Evolutionary conservation across 352 stramenopile species (phyloP), one percentile per base, ranked within the genome.

Genomic region (Achlya hypogyna): DNA sequence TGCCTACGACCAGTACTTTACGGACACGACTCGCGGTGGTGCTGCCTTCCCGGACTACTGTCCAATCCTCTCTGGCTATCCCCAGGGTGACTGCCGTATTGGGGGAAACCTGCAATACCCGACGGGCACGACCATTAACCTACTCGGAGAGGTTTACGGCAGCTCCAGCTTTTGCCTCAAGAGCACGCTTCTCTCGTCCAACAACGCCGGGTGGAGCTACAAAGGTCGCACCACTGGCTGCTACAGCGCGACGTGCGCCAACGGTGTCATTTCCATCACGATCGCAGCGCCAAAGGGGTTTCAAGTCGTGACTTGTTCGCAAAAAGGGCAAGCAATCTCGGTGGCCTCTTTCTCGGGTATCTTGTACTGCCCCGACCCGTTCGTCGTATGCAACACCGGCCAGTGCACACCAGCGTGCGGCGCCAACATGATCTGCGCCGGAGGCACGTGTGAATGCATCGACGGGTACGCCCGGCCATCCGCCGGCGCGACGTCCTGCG

Each of bases 1-100:
- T 4, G 27, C 53, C 4, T 54, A 75, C 23, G 84, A 81, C 53
- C 83, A 79, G 35, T 93, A 93, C 47, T 93, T 93, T 45, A 49
- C 47, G n/a, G 71, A 87, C 27, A 35, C 69, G 3, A 80, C 70
- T 0, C 73, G 77, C 12, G 85, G 83, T 38, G 82, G 81, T 9
- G 81, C 86, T 58, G 75, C 84, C 18, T 92, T 82, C 43, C 78
- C 83, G 0, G 83, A 94, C 67, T 94, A 77, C 59, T 94, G 83
- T 47, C 85, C 85, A 4, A 78, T 92, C 51, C 90, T 91, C 47
- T 76, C 82, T 34, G 85, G 82, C 43, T 91, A 83, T 63, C 68
- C 72, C 9, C 74, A 74, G 25, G 83, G 83, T 42, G 83, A 94
- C 67, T 94, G 85, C 68, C 71, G 73, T n/a, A 73, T 80, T 43